These are phyloP conservation scores for Boletales sp. DNA, from an alignment of 768 basidiomycete genomes.

Conservation along the genomic window DNA sequence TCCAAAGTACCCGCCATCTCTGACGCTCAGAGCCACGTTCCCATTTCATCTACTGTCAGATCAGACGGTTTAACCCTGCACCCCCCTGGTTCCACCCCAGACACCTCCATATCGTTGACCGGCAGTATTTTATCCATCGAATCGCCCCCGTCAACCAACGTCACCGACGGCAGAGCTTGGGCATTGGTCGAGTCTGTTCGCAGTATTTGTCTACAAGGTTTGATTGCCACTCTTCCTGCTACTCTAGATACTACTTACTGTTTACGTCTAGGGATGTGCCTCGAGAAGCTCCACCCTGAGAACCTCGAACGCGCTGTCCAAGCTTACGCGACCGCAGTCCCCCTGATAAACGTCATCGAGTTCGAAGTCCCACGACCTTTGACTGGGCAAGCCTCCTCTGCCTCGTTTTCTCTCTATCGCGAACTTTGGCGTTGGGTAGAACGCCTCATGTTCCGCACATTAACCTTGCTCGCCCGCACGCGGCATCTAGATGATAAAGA, in stretches of 20 bases:
- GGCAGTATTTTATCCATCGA: constrained; percentile 47
- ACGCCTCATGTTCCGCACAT: constrained; percentile 74
- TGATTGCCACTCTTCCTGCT: constrained; percentile 10
- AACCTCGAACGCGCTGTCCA: constrained; percentile 50
- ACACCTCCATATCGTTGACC: constrained; percentile 46
- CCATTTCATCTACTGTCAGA: constrained; percentile 39
- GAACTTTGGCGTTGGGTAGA: constrained; percentile 90
- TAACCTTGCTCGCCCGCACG: constrained; percentile 56
- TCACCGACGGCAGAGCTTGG: constrained; percentile 71
- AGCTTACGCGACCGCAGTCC: constrained; percentile 52
- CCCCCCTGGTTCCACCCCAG: constrained; percentile 32
- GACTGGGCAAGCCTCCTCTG: constrained; percentile 24
- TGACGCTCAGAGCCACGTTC: constrained; percentile 53
- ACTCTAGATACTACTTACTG: background rate
- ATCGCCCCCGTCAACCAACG: constrained; percentile 45
- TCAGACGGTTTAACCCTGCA: constrained; percentile 38
- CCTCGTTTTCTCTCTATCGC: constrained; percentile 63
- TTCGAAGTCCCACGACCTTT: constrained; percentile 41
- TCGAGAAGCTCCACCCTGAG: constrained; percentile 55
- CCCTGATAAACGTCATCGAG: constrained; percentile 49
- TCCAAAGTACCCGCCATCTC: constrained; percentile 50
- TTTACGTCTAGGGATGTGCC: constrained; percentile 60
- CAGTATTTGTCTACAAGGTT: constrained; percentile 77
- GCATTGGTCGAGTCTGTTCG: constrained; percentile 69
- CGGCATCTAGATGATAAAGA: constrained; percentile 33